Conservation (phyloP, 192 early-diverging fungal genomes). For the Entomortierella chlamydospora region DNA sequence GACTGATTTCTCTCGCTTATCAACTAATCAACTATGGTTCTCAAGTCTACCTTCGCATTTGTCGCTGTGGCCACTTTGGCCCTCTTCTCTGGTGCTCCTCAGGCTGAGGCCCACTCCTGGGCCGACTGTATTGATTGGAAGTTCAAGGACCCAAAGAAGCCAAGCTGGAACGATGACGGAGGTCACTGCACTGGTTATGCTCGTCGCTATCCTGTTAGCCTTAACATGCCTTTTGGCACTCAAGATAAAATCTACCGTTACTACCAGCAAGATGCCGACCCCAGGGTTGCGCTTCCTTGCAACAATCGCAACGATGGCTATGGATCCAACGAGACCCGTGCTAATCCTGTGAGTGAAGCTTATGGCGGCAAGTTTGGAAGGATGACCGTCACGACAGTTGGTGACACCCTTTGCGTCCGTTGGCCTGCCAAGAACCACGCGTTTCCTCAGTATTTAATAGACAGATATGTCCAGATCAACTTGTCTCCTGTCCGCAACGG, state of each 20-base stretch:
- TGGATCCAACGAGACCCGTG: conserved; percentile 20
- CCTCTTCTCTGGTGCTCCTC: conserved; percentile 13
- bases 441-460: conserved; percentile 5
- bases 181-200: conserved; percentile 19
- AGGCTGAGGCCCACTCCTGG: conserved; percentile 14
- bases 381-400: conserved; percentile 25
- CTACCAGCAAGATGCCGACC: background rate
- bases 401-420: conserved; percentile 10
- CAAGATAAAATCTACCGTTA: conserved; percentile 13
- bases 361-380: conserved; percentile 19
- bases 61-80: conserved; percentile 14
- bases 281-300: too few relatives aligned
- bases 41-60: conserved; percentile 16
- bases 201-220: conserved; percentile 14
- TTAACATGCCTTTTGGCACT: conserved; percentile 9
- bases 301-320: background rate
- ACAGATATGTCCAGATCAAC: conserved; percentile 22
- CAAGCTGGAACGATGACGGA: conserved; percentile 17
- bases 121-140: background rate
- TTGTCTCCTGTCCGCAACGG: conserved; percentile 17
- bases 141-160: conserved; percentile 29
- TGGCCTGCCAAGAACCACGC: conserved; percentile 17
- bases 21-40: conserved; percentile 6
- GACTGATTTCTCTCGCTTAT: too few relatives aligned
- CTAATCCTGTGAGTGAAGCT: conserved; percentile 7